Conservation (phyloP, 192 early-diverging fungal species). For the Geranomyces variabilis region DNA sequence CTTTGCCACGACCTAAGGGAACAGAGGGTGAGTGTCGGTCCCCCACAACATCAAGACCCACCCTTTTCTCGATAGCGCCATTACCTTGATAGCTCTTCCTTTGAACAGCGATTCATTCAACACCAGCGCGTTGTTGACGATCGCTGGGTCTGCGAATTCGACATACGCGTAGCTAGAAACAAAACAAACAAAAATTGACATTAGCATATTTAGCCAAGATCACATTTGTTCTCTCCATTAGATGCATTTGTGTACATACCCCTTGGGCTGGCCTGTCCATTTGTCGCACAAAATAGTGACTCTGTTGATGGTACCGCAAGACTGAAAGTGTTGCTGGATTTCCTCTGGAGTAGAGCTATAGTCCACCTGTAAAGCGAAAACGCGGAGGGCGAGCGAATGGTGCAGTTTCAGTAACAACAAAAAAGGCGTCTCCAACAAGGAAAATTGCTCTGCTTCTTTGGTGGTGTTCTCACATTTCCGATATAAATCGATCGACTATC, state of each 20-base stretch:
- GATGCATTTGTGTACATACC: too few species aligned
- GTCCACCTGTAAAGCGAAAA: conserved; percentile 65
- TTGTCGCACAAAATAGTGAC: conserved; percentile 96
- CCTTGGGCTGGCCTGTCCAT: conserved; percentile 72
- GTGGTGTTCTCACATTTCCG: conserved; percentile 85
- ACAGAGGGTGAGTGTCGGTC: background rate
- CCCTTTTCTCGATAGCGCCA: background rate
- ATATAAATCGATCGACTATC: conserved; percentile 92
- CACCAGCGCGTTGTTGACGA: conserved; percentile 80
- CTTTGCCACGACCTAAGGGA: conserved; percentile 75
- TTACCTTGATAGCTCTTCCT: conserved; percentile 80
- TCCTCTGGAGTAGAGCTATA: conserved; percentile 93
- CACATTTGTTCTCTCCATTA: too few species aligned
- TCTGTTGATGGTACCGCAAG: conserved; percentile 94
- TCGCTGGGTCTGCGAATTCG: conserved; percentile 86
- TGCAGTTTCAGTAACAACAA: too few species aligned
- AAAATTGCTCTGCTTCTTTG: too few species aligned
- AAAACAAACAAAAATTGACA: too few species aligned
- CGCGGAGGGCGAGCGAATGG: too few species aligned
- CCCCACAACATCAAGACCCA: background rate
- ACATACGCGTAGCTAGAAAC: conserved; percentile 80
- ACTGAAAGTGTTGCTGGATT: conserved; percentile 91
- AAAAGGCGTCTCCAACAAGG: too few species aligned
- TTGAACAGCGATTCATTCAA: conserved; percentile 91
- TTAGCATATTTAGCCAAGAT: too few species aligned